Base-by-base conservation (phyloP, 2,329 filamentous ascomycete genomes). In the Myotisia sp. region DNA sequence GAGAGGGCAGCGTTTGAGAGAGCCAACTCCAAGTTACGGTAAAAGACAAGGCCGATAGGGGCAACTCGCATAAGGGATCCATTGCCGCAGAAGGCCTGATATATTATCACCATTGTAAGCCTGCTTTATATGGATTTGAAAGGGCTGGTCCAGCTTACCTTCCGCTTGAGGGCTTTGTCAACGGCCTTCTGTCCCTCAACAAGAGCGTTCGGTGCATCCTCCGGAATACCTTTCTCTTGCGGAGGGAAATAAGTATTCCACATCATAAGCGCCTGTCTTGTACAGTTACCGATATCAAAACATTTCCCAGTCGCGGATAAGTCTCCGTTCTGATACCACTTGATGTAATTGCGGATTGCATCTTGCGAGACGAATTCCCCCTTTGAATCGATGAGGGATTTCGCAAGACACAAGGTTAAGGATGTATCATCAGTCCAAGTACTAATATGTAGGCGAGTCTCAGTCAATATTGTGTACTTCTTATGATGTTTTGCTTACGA, bases 361-460 rank as follows among this genome's bases (percentile, higher is more conserved):
- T 48, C 37, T 5, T 43, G 41, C 8, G 55, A 47, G 29, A 50
- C 42, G 35, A 56, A 55, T 6, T 41, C 36, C 17, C 50, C 51
- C 1, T 44, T 38, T 5, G 39, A 46, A 20, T 56, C 49, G 33
- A 56, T 51, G 9, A 63, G 46, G 13, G 59, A 56, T 27, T 54
- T 45, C 2, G 56, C 54, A 4, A 63, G 53, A 30, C 59, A 62
- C 7, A 64, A 47, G 3, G 60, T 58, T 56, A 63, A 59, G 8
- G 56, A 54, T 1, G 58, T 62, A 38, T 63, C 60, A 42, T 63
- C 60, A 3, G 59, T 62, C 45, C 57, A 63, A 21, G 49, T 51
- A 6, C 50, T 52, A 24, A n/a, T n/a, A n/a, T n/a, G n/a, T n/a
- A n/a, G n/a, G n/a, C n/a, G n/a, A n/a, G n/a, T n/a, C n/a, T n/a